Base-by-base conservation (phyloP, 768 basidiomycete genomes). In the Leccinum uliginosum region DNA sequence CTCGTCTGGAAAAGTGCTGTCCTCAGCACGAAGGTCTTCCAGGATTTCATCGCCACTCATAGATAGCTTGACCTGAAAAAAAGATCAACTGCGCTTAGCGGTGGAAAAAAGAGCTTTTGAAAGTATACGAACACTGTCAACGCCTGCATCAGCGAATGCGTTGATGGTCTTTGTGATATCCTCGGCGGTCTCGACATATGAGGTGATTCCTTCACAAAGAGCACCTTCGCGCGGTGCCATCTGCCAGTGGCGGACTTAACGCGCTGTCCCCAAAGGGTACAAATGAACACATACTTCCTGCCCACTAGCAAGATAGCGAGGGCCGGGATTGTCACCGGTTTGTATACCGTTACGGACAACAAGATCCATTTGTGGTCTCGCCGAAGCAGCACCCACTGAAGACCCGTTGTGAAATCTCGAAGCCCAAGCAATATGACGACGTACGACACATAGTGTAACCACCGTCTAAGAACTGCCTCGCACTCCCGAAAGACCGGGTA, bases 41-140 rank as follows among this genome's bases (percentile, higher is more conserved):
- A 70, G 71, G 27, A 73, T 71, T 50, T 74, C 73, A 11, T 75
- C 74, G 0, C 74, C 74, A 11, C 68, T 72, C 74, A 75, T 75
- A 3, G 64, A 70, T 14, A 75, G 52, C 46, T 75, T 75, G 61
- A 73, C 48, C 66, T 75, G 26, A n/a, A 23, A 6, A n/a, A 11
- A 26, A 3, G 19, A 27, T 35, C 11, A 32, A 40, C 53, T 12
- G 23, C 8, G 26, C 23, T 62, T 24, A 51, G 45, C 53, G 4
- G 14, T 14, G 21, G 24, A 2, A 4, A 38, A 44, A 7, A 14
- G 15, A 29, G 9, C 0, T 3, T 4, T n/a, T 38, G 0, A 2
- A 27, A 29, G 15, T 29, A 45, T 23, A 61, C 67, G 17, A 48
- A 68, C 67, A 11, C 19, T 52, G 40, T 68, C 64, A 9, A 65